Percentiles rank a stretch among this genome's conserved stretches.
Conservation (phyloP, 163 green algal species). For the Prototheca stagnorum region DNA sequence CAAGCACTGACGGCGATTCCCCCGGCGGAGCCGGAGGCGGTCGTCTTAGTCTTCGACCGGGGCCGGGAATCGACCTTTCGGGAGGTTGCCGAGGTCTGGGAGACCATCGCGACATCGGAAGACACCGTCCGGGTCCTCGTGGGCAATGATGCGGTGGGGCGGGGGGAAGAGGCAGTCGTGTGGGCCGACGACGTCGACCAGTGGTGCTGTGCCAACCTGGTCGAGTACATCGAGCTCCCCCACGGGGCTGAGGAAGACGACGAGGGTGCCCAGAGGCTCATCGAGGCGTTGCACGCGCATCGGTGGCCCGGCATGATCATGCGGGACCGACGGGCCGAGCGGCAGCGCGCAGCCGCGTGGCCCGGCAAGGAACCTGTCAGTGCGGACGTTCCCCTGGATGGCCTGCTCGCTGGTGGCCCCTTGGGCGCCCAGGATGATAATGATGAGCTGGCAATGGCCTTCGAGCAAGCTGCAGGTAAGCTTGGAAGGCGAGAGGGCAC, state of each 20-base stretch:
- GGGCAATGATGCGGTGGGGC: neutral
- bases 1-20: too few species aligned
- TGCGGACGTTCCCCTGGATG: neutral
- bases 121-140: slow-evolving; percentile 2
- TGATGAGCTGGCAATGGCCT: neutral
- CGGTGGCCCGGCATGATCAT: slow-evolving; percentile 38
- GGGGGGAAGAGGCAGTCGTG: neutral
- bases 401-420: neutral
- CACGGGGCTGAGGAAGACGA: neutral
- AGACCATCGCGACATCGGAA: neutral
- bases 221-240: slow-evolving; percentile 1
- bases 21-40: slow-evolving; percentile 19
- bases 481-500: too few species aligned
- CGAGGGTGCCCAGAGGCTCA: slow-evolving; percentile 22
- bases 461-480: neutral
- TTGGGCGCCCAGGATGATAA: neutral
- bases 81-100: slow-evolving; percentile 7
- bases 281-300: slow-evolving; percentile 43
- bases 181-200: slow-evolving; percentile 1
- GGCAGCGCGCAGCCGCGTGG: neutral
- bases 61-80: neutral
- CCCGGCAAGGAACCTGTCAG: neutral
- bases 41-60: slow-evolving; percentile 35
- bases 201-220: slow-evolving; percentile 4
- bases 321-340: slow-evolving; percentile 6